Base-by-base conservation (phyloP, 2,329 filamentous ascomycete species). In the Paecilomyces formosus region DNA sequence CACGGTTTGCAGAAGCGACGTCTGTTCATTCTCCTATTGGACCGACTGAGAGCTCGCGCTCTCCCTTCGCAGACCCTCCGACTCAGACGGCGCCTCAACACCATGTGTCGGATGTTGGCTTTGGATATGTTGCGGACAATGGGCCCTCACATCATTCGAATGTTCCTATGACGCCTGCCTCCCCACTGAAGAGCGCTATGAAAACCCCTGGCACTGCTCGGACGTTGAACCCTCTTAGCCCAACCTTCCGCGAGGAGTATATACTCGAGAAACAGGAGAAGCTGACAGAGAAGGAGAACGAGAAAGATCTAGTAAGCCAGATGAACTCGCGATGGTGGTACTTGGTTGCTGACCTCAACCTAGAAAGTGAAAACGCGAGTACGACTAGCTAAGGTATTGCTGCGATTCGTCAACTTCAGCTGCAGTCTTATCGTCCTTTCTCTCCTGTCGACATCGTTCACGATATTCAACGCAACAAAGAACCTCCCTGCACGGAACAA, bases 341-440 rank as follows among this genome's bases (percentile, higher is more conserved):
- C 24, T 26, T 1, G 6, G 24, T 52, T 5, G n/a, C 22, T 66
- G 76, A 66, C 65, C 57, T 28, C 50, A 3, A 6, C 59, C 53
- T 71, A 96, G 93, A 95, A 89, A 88, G 85, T 96, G 74, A 97
- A 97, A 79, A 88, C 88, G 35, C 86, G 91, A 65, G 92, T 97
- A 33, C 87, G 94, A 53, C 82, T 97, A 75, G 94, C 93, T 66
- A 99, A 99, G 80, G 88, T 97, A 67, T 85, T 96, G 62, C 86
- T 99, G n/a, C 88, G 94, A 64, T 88, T 91, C 58, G 89, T 97
- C 77, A 97, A 93, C 82, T 97, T 99, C 76, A 92, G 90, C 75
- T 99, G 94, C 81, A 93, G 90, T 74, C 82, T 97, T 61, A 97
- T 99, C 72, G 90, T 99, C 64, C 83, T 99, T 59, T 82, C 92